phyloP scores from a whole-genome alignment of 2,329 filamentous ascomycete genomes.

The Ophiostoma ips region DNA sequence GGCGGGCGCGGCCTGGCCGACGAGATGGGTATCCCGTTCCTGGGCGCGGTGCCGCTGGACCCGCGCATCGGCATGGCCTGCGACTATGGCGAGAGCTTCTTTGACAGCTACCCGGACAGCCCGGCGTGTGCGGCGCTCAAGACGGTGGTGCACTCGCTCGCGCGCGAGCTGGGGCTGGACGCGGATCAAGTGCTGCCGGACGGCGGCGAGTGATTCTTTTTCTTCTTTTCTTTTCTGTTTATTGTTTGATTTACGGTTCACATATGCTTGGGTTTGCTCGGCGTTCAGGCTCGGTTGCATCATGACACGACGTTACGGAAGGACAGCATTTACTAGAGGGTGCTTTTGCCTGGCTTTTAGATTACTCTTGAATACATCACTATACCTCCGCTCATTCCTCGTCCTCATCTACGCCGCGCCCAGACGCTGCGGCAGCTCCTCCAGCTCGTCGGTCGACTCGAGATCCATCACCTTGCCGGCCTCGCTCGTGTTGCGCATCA shows the following conservation, averaged over 20 bases:
- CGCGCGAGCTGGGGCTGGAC: conserved; percentile 49
- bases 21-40: conserved; percentile 77
- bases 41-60: conserved; percentile 83
- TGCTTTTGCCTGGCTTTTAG: too few relatives aligned
- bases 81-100: conserved; percentile 94
- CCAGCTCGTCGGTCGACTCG: conserved; percentile 63
- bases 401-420: conserved; percentile 17
- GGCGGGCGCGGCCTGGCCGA: conserved; percentile 67
- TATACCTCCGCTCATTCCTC: background rate
- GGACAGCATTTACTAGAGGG: too few relatives aligned
- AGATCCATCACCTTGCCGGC: conserved; percentile 82
- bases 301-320: background rate
- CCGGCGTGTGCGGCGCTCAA: conserved; percentile 75
- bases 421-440: conserved; percentile 60
- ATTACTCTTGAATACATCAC: too few relatives aligned
- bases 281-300: background rate
- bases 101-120: conserved; percentile 85
- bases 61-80: conserved; percentile 92
- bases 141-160: conserved; percentile 62
- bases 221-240: background rate
- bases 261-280: background rate
- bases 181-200: conserved; percentile 37
- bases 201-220: conserved; percentile 15
- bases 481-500: conserved; percentile 87
- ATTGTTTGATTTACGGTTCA: background rate